These are phyloP conservation scores for Candida hungchunana DNA, from an alignment of 805 yeast genomes.

Conservation along the genomic window DNA sequence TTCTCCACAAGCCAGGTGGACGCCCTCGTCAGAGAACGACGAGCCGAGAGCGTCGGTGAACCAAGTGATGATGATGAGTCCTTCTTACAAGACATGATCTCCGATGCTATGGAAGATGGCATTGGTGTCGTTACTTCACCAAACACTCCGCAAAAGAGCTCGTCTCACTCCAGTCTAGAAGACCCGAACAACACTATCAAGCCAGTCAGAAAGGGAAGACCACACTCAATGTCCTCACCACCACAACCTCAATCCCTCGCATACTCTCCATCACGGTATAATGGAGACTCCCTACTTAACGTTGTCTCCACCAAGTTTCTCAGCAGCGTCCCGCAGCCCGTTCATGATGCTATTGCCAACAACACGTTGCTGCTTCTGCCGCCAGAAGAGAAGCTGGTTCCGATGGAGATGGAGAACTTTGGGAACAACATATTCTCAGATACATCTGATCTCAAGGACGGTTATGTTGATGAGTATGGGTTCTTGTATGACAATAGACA, in stretches of 20 bases:
- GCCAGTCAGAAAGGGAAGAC: slow-evolving; percentile 13
- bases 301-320: slow-evolving; percentile 19
- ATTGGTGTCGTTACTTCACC: slow-evolving; percentile 23
- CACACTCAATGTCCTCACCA: slow-evolving; percentile 21
- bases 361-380: too few species aligned
- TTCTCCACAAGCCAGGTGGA: slow-evolving; percentile 35
- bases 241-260: slow-evolving; percentile 4
- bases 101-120: slow-evolving; percentile 32
- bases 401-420: slow-evolving; percentile 41
- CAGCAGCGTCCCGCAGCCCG: slow-evolving; percentile 21
- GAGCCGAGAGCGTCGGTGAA: slow-evolving; percentile 9
- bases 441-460: slow-evolving; percentile 15
- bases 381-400: slow-evolving; percentile 18
- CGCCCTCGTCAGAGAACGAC: slow-evolving; percentile 23
- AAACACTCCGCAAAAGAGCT: slow-evolving; percentile 3
- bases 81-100: slow-evolving; percentile 28
- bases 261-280: background rate
- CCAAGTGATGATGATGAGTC: slow-evolving; percentile 4
- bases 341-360: slow-evolving; percentile 19
- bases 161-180: slow-evolving; percentile 4
- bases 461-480: slow-evolving; percentile 45
- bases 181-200: slow-evolving; percentile 4
- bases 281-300: slow-evolving; percentile 8
- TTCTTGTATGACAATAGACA: slow-evolving; percentile 35
- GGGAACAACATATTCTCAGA: slow-evolving; percentile 26